Conservation (phyloP, 192 early-diverging fungal genomes). For the Coemansia nantahalensis region DNA sequence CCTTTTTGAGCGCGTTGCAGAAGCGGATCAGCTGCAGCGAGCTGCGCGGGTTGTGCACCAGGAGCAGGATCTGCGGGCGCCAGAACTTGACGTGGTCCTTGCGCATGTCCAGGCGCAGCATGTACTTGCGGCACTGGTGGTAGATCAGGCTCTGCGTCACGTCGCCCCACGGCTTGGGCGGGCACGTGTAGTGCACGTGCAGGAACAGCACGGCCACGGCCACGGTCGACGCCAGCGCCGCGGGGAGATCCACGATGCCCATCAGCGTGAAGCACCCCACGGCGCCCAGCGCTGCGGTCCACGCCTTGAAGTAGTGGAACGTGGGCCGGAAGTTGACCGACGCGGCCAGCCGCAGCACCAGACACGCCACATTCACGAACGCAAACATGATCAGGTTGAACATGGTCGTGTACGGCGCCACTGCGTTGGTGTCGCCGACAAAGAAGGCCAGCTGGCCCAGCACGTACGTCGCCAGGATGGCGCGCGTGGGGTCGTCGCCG, state of each 20-base stretch:
- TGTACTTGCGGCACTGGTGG: constrained; percentile 70
- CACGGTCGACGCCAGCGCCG: constrained; percentile 52
- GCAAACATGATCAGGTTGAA: constrained; percentile 62
- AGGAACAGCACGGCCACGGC: constrained; percentile 58
- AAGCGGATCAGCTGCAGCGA: constrained; percentile 61
- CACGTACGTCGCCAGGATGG: constrained; percentile 44
- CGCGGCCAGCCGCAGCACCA: constrained; percentile 61
- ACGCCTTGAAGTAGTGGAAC: constrained; percentile 65
- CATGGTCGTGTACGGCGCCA: constrained; percentile 66
- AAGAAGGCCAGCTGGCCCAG: constrained; percentile 59
- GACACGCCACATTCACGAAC: constrained; percentile 64
- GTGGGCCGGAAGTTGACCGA: constrained; percentile 70
- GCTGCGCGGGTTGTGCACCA: constrained; percentile 60
- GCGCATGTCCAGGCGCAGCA: constrained; percentile 60
- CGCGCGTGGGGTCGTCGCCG: constrained; percentile 21
- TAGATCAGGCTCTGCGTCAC: constrained; percentile 69
- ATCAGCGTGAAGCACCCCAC: constrained; percentile 55
- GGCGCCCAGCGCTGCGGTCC: constrained; percentile 60
- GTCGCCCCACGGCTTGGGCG: constrained; percentile 70
- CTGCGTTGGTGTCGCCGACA: constrained; percentile 60
- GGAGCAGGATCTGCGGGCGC: constrained; percentile 67
- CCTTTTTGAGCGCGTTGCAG: constrained; percentile 69
- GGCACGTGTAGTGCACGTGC: constrained; percentile 63
- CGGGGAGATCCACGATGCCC: constrained; percentile 55
- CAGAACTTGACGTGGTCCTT: constrained; percentile 73